A percentile compares a stretch with the other conserved stretches of the same genome.
These are phyloP conservation scores for Stereum hirsutum DNA, from an alignment of 1,284 basidiomycete genomes.

Conservation along the genomic window DNA sequence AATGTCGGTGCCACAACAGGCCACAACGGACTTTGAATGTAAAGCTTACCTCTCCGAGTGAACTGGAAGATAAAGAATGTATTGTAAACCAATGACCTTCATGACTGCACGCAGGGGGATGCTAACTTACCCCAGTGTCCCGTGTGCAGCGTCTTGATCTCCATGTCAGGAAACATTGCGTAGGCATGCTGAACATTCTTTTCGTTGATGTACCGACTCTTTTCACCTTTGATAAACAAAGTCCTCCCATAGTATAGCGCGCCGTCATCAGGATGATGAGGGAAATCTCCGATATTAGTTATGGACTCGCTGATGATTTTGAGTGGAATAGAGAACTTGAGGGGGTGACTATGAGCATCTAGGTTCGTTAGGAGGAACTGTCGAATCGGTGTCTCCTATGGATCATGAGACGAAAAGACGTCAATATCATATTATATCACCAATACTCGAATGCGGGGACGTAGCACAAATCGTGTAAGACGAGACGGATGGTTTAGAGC, in stretches of 20 bases:
- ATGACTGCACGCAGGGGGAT: conserved; percentile 1
- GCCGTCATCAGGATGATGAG: conserved; percentile 48
- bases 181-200: conserved; percentile 49
- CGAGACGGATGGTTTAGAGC: no score
- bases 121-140: conserved; percentile 57
- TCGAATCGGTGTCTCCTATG: conserved; percentile 60
- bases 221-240: conserved; percentile 72
- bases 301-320: conserved; percentile 55
- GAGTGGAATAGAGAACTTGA: conserved; percentile 68
- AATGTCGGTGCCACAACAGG: neutral
- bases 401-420: neutral
- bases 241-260: conserved; percentile 55
- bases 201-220: conserved; percentile 74
- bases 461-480: no score
- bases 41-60: conserved; percentile 45
- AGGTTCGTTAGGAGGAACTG: conserved; percentile 84
- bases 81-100: neutral
- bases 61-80: conserved; percentile 25
- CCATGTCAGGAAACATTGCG: conserved; percentile 61
- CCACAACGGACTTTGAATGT: neutral
- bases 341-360: conserved; percentile 25
- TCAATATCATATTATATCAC: no score
- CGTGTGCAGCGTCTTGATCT: conserved; percentile 44
- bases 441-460: no score
- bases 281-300: conserved; percentile 66